Evolutionary conservation across 2,329 filamentous ascomycete species (phyloP), one percentile per base, ranked within the genome.

Genomic region (Fusarium algeriense): DNA sequence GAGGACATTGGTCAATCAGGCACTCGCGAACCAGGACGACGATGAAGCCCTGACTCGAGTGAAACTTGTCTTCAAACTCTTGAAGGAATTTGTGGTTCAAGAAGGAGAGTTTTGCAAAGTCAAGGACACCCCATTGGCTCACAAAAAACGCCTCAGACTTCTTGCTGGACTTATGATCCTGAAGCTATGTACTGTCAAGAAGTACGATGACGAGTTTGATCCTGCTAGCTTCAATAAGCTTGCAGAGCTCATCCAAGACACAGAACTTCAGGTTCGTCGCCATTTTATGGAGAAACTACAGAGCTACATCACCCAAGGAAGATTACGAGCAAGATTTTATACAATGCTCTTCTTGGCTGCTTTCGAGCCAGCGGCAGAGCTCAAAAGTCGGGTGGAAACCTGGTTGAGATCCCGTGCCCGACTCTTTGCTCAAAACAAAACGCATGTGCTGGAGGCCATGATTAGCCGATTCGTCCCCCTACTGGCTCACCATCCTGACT

Each of bases 401-500:
- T 99, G 96, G 95, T 89, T 98, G 54, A 91, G 93, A 55, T 95
- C 95, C 46, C 90, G 95, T 17, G 90, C 92, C 12, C 88, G 90
- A 23, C 86, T 88, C 59, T 93, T 93, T 76, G 82, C 82, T 61
- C 84, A 86, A 35, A 85, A 79, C 71, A 89, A 81, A 69, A 89
- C 87, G 74, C 86, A 89, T 59, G 86, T 92, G 11, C 89, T 99
- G 84, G 95, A 98, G 81, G 88, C 90, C 26, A 88, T 92, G 15
- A 92, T 98, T 78, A 90, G 93, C 30, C 90, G 96, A 12, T 87
- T 98, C 37, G 85, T 99, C 56, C 96, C 94, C 52, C 84, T 99
- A 45, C 87, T 99, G 45, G 95, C 95, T 8, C 95, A 98, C 79
- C 96, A 99, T 79, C 95, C 95, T 2, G 96, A 99, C 80, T 98